A percentile compares a stretch with the other conserved stretches of the same genome.
phyloP scores from a whole-genome alignment of 169 alveolate genomes.

The Eimeria brunetti region DNA sequence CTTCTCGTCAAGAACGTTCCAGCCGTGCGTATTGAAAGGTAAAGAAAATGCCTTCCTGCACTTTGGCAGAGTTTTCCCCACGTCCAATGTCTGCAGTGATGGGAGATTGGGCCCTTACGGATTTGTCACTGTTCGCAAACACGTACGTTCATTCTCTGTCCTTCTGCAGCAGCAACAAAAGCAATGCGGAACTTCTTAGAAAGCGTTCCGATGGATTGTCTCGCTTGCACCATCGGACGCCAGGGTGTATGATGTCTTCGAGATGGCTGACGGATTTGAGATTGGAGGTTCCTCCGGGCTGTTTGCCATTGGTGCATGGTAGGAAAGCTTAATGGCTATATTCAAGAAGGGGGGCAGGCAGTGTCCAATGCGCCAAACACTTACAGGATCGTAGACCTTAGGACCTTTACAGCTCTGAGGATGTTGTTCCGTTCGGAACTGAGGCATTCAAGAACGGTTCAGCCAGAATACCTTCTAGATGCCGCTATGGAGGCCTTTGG shows the following conservation, averaged over 20 bases:
- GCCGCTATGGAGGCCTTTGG: slow-evolving; percentile 34
- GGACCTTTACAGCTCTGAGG: slow-evolving; percentile 25
- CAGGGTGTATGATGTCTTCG: slow-evolving; percentile 26
- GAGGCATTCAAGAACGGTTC: not conserved
- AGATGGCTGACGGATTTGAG: slow-evolving; percentile 14
- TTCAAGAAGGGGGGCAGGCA: too few species aligned
- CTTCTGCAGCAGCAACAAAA: not conserved
- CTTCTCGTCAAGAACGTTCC: slow-evolving; percentile 33
- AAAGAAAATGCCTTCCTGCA: not conserved
- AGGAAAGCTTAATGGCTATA: not conserved
- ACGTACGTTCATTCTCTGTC: not conserved
- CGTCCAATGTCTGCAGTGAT: not conserved
- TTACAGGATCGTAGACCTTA: slow-evolving; percentile 26
- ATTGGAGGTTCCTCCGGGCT: slow-evolving; percentile 28
- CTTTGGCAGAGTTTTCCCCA: not conserved
- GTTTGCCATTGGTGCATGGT: slow-evolving; percentile 32
- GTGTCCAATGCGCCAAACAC: not conserved
- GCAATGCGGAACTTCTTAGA: not conserved
- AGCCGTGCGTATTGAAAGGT: slow-evolving; percentile 35
- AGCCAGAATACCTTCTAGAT: not conserved
- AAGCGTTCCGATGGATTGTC: slow-evolving; percentile 37
- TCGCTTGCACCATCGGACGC: slow-evolving; percentile 45
- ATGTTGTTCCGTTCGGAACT: slow-evolving; percentile 44
- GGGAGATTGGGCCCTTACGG: slow-evolving; percentile 35
- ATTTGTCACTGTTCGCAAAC: slow-evolving; percentile 41